Percentiles rank a stretch among this genome's conserved stretches.
Evolutionary conservation across 257 asterid genomes (phyloP).

Genomic region (Apocynum venetum): DNA sequence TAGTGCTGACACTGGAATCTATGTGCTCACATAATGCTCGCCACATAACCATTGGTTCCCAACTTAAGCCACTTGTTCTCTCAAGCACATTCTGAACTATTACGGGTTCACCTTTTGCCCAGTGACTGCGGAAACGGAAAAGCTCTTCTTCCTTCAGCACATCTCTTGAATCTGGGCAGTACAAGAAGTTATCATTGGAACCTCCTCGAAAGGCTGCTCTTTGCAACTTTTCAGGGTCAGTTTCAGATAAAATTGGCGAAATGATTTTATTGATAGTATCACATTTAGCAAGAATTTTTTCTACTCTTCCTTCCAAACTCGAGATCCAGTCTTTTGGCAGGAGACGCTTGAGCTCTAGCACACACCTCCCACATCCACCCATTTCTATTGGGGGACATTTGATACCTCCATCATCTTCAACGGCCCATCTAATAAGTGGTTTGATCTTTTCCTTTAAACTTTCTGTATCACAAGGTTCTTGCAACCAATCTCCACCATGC

Average conservation of each 20-base stretch:
- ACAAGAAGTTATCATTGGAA: constrained; percentile 50
- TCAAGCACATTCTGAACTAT: constrained; percentile 69
- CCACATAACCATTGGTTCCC: constrained; percentile 99
- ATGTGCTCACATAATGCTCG: constrained; percentile 71
- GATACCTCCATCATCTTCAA: constrained; percentile 34
- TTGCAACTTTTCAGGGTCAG: constrained; percentile 29
- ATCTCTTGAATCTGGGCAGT: constrained; percentile 52
- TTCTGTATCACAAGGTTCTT: constrained; percentile 28
- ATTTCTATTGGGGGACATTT: constrained; percentile 63
- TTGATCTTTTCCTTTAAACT: constrained; percentile 21
- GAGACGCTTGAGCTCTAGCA: constrained; percentile 72
- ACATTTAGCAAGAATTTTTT: constrained; percentile 29
- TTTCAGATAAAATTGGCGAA: constrained; percentile 16
- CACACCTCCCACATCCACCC: constrained; percentile 73
- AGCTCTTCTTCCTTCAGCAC: constrained; percentile 45
- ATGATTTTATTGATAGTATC: constrained; percentile 7
- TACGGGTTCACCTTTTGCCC: constrained; percentile 90
- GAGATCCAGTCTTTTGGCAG: constrained; percentile 71
- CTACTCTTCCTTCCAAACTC: constrained; percentile 43
- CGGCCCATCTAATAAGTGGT: constrained; percentile 38
- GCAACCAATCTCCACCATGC: constrained; percentile 74
- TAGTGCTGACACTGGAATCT: constrained; percentile 36
- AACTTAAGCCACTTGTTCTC: constrained; percentile 71
- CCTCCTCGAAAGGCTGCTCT: constrained; percentile 50
- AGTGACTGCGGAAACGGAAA: constrained; percentile 61